A percentile compares a stretch with the other conserved stretches of the same genome.
Conservation (phyloP, 192 early-diverging fungal genomes). For the Entomortierella parvispora region DNA sequence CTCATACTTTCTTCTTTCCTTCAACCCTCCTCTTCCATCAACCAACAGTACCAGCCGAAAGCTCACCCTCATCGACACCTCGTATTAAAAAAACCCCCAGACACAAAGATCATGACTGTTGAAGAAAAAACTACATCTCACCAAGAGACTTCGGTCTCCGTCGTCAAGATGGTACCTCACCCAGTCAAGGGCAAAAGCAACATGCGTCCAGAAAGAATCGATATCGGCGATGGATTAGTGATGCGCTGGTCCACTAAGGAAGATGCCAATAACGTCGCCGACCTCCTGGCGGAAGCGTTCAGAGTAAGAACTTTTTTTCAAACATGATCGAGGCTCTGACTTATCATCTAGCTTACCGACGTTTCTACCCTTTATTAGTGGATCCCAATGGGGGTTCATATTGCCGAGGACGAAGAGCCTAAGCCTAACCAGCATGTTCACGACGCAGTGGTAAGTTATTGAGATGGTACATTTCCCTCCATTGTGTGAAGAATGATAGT, state of each 20-base stretch:
- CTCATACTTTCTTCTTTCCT: too few species aligned
- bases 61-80: too few species aligned
- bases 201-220: constrained; percentile 16
- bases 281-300: constrained; percentile 7
- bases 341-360: too few species aligned
- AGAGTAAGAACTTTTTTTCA: background rate
- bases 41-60: too few species aligned
- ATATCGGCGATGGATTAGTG: constrained; percentile 15
- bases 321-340: too few species aligned
- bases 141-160: too few species aligned
- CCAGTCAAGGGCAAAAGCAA: background rate
- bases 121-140: too few species aligned
- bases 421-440: constrained; percentile 4
- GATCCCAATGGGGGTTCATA: background rate
- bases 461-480: background rate
- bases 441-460: constrained; percentile 3
- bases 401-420: constrained; percentile 7
- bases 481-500: too few species aligned
- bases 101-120: too few species aligned
- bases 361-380: constrained; percentile 2
- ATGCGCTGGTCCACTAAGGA: constrained; percentile 18
- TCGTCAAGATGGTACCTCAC: constrained; percentile 6
- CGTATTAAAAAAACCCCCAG: too few species aligned
- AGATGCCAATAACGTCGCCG: constrained; percentile 9
- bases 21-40: too few species aligned